These are phyloP conservation scores for Xylaria sp. DNA, from an alignment of 2,329 filamentous ascomycete species.

Conservation along the genomic window DNA sequence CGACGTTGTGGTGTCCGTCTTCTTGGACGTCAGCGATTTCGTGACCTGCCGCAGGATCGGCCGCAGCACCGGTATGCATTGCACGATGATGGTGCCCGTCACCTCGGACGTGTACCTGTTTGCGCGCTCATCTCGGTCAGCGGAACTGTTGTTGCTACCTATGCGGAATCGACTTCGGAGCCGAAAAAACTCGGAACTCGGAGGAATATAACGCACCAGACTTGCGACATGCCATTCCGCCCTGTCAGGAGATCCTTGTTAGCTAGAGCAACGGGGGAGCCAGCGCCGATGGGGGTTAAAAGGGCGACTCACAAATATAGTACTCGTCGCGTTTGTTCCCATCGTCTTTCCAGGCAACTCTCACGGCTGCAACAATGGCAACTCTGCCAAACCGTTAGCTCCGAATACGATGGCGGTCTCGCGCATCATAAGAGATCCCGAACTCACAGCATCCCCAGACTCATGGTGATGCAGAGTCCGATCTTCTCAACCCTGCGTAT, in stretches of 20 bases:
- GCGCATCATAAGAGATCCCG: neutral
- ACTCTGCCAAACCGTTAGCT: constrained; percentile 5
- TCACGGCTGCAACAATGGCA: constrained; percentile 49
- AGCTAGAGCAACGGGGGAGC: neutral
- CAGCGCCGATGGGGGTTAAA: neutral
- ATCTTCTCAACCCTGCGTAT: constrained; percentile 53
- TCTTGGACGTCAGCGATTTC: constrained; percentile 38
- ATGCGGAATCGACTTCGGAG: neutral
- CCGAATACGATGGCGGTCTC: neutral
- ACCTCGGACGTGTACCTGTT: constrained; percentile 55
- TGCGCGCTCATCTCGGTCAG: too few relatives aligned
- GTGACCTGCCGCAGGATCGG: constrained; percentile 47
- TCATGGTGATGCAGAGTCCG: constrained; percentile 53
- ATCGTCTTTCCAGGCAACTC: constrained; percentile 52
- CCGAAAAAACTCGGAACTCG: neutral
- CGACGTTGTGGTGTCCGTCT: constrained; percentile 1
- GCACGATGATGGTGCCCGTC: constrained; percentile 57
- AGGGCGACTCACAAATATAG: constrained; percentile 46
- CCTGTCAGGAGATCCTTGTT: constrained; percentile 18
- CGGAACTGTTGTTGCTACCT: neutral
- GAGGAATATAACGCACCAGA: constrained; percentile 41
- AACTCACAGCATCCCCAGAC: constrained; percentile 47
- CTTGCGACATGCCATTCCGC: constrained; percentile 49
- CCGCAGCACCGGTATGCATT: constrained; percentile 55
- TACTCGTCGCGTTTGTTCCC: constrained; percentile 48